These are phyloP conservation scores for Diaporthe aspalathi DNA, from an alignment of 2,329 filamentous ascomycete species.

Conservation along the genomic window DNA sequence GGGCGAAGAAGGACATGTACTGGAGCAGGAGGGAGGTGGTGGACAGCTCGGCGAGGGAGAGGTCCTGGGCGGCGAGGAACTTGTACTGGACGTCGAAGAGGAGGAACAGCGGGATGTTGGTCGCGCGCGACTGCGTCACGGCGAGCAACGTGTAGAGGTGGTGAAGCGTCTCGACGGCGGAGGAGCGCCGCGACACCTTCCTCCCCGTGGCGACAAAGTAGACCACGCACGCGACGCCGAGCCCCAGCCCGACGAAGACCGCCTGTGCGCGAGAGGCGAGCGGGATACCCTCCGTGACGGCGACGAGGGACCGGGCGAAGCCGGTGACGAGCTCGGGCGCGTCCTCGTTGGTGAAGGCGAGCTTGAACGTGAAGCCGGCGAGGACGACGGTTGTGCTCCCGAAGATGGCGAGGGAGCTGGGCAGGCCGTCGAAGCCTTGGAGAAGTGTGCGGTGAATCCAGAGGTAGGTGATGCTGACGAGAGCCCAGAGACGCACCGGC, in stretches of 20 bases:
- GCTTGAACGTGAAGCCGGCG: slow-evolving; percentile 83
- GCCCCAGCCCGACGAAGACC: slow-evolving; percentile 61
- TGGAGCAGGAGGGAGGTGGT: slow-evolving; percentile 81
- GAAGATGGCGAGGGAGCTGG: slow-evolving; percentile 54
- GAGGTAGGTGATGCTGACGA: slow-evolving; percentile 77
- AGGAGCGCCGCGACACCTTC: slow-evolving; percentile 43
- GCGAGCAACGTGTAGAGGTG: slow-evolving; percentile 81
- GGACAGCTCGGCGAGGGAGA: slow-evolving; percentile 70
- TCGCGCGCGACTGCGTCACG: slow-evolving; percentile 85
- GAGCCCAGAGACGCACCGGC: slow-evolving; percentile 76
- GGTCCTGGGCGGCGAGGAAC: slow-evolving; percentile 58
- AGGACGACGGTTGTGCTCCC: slow-evolving; percentile 57
- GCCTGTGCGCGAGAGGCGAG: slow-evolving; percentile 62
- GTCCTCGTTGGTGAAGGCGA: slow-evolving; percentile 88
- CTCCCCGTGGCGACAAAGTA: slow-evolving; percentile 51
- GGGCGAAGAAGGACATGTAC: slow-evolving; percentile 86
- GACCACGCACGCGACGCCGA: slow-evolving; percentile 53
- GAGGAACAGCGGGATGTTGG: slow-evolving; percentile 87
- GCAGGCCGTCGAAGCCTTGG: slow-evolving; percentile 54
- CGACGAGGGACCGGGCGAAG: slow-evolving; percentile 54
- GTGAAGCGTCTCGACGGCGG: slow-evolving; percentile 65
- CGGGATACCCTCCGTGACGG: slow-evolving; percentile 55
- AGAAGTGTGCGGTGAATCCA: slow-evolving; percentile 63
- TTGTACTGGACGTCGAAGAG: slow-evolving; percentile 73
- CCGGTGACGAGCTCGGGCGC: slow-evolving; percentile 81